Evolutionary conservation across 169 alveolate species (phyloP).

Genomic region (Eimeria necatrix): DNA sequence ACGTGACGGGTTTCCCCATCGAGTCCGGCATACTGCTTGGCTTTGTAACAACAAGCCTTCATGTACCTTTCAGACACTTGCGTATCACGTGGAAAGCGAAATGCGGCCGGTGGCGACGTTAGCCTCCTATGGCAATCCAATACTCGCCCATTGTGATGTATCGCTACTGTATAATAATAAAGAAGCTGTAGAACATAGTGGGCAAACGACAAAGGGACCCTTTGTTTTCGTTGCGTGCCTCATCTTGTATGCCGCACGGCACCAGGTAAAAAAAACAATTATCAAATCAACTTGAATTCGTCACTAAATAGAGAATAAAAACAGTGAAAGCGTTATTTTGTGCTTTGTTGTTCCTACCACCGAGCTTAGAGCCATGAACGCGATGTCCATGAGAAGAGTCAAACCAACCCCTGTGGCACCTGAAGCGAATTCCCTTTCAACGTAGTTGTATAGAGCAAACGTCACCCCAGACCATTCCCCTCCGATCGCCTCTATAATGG

Average conservation of each 20-base stretch:
- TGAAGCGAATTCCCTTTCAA: slow-evolving; percentile 35
- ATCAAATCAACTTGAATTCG: too few relatives aligned
- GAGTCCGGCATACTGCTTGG: slow-evolving; percentile 66
- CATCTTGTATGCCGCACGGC: too few relatives aligned
- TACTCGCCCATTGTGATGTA: slow-evolving; percentile 76
- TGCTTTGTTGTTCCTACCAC: slow-evolving; percentile 20
- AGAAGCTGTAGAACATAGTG: slow-evolving; percentile 51
- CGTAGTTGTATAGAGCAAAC: slow-evolving; percentile 55
- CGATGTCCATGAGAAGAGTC: slow-evolving; percentile 29
- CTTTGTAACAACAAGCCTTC: slow-evolving; percentile 78
- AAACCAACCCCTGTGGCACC: slow-evolving; percentile 45
- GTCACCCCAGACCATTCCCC: slow-evolving; percentile 66
- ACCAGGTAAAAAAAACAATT: too few relatives aligned
- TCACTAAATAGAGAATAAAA: too few relatives aligned
- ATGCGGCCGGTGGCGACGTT: slow-evolving; percentile 69
- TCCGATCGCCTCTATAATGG: slow-evolving; percentile 42
- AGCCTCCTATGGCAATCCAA: slow-evolving; percentile 75
- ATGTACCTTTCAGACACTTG: slow-evolving; percentile 77
- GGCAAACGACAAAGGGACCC: not conserved
- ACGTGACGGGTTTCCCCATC: slow-evolving; percentile 72
- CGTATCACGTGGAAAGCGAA: slow-evolving; percentile 77
- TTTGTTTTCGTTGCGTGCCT: too few relatives aligned
- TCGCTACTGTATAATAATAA: slow-evolving; percentile 67
- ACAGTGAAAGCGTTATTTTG: not conserved
- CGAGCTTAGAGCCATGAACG: slow-evolving; percentile 52